Evolutionary conservation across 345 rosid genomes (phyloP).

Genomic region (Linum trigynum): DNA sequence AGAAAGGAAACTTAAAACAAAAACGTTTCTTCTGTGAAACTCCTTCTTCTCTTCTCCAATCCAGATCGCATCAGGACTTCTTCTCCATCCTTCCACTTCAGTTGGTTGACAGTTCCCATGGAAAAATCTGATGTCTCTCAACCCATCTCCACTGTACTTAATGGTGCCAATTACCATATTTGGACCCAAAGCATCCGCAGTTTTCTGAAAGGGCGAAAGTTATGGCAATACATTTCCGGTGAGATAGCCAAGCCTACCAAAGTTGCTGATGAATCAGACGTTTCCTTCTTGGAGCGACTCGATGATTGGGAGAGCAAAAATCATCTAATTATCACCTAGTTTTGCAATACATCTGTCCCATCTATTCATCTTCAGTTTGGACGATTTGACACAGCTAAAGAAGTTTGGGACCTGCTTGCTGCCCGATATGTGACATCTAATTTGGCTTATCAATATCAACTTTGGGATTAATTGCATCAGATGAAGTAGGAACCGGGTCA

Average conservation of each 20-base stretch:
- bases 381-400: neutral
- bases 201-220: neutral
- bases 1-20: too few relatives aligned
- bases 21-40: too few relatives aligned
- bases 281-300: neutral
- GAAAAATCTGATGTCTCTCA: too few relatives aligned
- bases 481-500: neutral
- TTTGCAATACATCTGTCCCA: neutral
- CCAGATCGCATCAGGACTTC: too few relatives aligned
- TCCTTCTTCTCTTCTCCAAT: too few relatives aligned
- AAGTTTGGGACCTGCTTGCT: neutral
- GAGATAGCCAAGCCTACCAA: slow-evolving; percentile 2
- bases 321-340: slow-evolving; percentile 1
- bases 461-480: neutral
- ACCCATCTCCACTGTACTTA: neutral
- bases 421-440: too few relatives aligned
- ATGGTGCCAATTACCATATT: neutral
- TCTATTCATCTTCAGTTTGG: slow-evolving; percentile 1
- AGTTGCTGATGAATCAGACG: neutral
- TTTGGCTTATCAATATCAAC: slow-evolving; percentile 2
- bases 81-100: too few relatives aligned
- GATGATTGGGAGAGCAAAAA: slow-evolving; percentile 10
- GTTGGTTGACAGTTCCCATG: too few relatives aligned
- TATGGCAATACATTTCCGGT: neutral
- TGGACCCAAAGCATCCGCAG: neutral